Evolutionary conservation across 1,139 yeast species (phyloP).

Genomic region (Kodamaea alishanica): DNA sequence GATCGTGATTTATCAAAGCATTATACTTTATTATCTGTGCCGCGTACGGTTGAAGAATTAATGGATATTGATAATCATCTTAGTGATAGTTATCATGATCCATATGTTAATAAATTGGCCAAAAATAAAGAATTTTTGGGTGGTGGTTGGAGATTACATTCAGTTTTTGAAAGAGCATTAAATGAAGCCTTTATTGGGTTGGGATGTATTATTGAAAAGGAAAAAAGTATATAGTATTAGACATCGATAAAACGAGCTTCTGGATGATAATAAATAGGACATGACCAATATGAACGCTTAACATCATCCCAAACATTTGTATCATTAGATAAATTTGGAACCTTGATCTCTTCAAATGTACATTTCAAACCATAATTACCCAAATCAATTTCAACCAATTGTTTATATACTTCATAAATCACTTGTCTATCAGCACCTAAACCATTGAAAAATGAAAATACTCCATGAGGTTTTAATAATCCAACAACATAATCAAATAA

Average conservation of each 20-base stretch:
- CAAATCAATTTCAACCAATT: slow-evolving; percentile 77
- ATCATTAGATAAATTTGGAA: slow-evolving; percentile 27
- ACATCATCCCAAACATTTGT: slow-evolving; percentile 65
- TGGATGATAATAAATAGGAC: slow-evolving; percentile 65
- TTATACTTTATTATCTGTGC: slow-evolving; percentile 30
- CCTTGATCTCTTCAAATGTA: slow-evolving; percentile 44
- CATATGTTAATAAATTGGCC: slow-evolving; percentile 51
- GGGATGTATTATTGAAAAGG: slow-evolving; percentile 73
- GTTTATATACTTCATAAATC: slow-evolving; percentile 83
- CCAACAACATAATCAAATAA: slow-evolving; percentile 82
- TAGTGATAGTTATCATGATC: slow-evolving; percentile 44
- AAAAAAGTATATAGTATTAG: slow-evolving; percentile 32
- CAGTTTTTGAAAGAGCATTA: slow-evolving; percentile 70
- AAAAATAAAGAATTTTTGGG: slow-evolving; percentile 71
- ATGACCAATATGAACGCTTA: slow-evolving; percentile 70
- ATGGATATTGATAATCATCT: slow-evolving; percentile 53
- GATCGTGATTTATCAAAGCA: slow-evolving; percentile 59
- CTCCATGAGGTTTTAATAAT: slow-evolving; percentile 71
- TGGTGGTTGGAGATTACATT: slow-evolving; percentile 75
- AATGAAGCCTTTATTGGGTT: slow-evolving; percentile 89
- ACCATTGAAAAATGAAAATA: slow-evolving; percentile 89
- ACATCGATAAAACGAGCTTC: slow-evolving; percentile 46
- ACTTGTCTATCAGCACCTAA: slow-evolving; percentile 92
- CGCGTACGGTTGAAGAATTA: slow-evolving; percentile 27
- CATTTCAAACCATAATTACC: slow-evolving; percentile 72